These are phyloP conservation scores for Auriscalpium vulgare DNA, from an alignment of 768 basidiomycete species.

Conservation along the genomic window DNA sequence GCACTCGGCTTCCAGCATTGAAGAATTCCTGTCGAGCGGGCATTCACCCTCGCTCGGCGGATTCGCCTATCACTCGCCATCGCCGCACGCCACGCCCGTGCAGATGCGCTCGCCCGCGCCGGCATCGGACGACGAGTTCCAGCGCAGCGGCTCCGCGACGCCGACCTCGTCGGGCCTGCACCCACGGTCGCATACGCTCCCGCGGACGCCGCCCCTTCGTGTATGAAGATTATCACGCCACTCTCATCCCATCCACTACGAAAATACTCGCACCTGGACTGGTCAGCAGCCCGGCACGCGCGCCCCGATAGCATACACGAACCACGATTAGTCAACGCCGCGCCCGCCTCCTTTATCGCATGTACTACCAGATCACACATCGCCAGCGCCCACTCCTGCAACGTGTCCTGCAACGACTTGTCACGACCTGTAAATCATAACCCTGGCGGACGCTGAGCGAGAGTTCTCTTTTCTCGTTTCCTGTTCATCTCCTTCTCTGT, in stretches of 20 bases:
- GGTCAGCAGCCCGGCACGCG: not conserved
- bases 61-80: not conserved
- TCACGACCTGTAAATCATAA: constrained; percentile 11
- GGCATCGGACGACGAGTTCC: constrained; percentile 10
- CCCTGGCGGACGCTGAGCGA: not conserved
- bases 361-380: not conserved
- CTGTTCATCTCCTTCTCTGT: not conserved
- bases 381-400: not conserved
- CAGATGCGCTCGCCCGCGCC: not conserved
- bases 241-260: not conserved
- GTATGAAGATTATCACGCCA: not conserved
- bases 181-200: not conserved
- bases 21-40: constrained; percentile 33
- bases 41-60: constrained; percentile 9
- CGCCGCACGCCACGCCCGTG: constrained; percentile 8
- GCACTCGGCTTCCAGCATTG: constrained; percentile 47
- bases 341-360: not conserved
- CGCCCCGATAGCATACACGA: not conserved
- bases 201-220: constrained; percentile 3
- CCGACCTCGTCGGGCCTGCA: constrained; percentile 5
- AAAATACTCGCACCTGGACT: not conserved
- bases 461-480: not conserved
- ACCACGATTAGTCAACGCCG: not conserved
- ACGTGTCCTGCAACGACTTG: constrained; percentile 2
- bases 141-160: constrained; percentile 10